Evolutionary conservation across 2,329 filamentous ascomycete genomes (phyloP).

Genomic region (Aspergillus eucalypticola): DNA sequence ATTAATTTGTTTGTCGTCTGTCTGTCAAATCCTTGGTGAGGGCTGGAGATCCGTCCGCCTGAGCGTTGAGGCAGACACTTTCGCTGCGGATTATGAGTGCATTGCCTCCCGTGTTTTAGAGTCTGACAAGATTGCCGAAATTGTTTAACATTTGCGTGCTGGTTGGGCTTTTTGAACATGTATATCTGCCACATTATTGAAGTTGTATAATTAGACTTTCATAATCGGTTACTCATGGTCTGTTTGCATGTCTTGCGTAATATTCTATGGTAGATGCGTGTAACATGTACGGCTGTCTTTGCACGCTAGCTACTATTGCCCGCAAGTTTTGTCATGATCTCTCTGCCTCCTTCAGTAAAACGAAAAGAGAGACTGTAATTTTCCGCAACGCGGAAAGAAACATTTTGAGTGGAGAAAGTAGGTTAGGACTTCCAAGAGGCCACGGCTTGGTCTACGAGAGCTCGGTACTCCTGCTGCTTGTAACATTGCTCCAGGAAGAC

Average conservation of each 20-base stretch:
- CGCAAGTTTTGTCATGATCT: neutral
- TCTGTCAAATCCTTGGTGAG: neutral
- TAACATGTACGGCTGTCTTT: neutral
- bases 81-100: neutral
- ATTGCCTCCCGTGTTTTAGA: neutral
- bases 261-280: neutral
- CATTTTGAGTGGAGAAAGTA: neutral
- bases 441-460: slow-evolving; percentile 68
- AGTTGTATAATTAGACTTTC: neutral
- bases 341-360: neutral
- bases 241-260: neutral
- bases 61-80: neutral
- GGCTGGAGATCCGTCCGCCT: neutral
- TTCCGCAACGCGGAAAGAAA: neutral
- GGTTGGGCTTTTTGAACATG: neutral
- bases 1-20: neutral
- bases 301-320: neutral
- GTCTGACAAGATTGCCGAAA: neutral
- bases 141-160: neutral
- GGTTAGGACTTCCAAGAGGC: slow-evolving; percentile 41
- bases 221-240: neutral
- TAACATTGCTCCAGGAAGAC: slow-evolving; percentile 93
- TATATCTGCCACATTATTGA: neutral
- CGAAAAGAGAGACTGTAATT: neutral
- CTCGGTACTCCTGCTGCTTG: slow-evolving; percentile 79